Evolutionary conservation across 257 asterid genomes (phyloP).

Genomic region (Ocimum tenuiflorum): DNA sequence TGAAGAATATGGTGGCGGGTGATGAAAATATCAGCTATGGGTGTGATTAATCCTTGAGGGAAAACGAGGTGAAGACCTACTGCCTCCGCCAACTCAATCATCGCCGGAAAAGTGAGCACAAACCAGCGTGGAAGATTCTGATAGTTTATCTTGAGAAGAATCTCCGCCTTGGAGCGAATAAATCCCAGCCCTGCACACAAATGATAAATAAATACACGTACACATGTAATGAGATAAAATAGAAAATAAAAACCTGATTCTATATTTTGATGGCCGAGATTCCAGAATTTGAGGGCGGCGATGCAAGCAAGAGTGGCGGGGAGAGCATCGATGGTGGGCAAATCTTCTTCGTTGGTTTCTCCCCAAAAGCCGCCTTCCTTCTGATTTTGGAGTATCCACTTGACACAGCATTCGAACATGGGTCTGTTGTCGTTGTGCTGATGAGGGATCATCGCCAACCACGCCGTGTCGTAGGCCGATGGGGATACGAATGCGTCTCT

Average conservation of each 20-base stretch:
- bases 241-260: slow-evolving; percentile 25
- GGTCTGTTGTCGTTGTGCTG: slow-evolving; percentile 15
- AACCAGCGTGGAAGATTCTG: slow-evolving; percentile 41
- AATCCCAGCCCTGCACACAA: slow-evolving; percentile 32
- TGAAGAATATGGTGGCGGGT: slow-evolving; percentile 28
- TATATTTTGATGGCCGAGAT: slow-evolving; percentile 26
- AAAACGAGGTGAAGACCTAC: slow-evolving; percentile 23
- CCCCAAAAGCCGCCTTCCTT: slow-evolving; percentile 50
- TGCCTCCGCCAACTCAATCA: slow-evolving; percentile 35
- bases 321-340: slow-evolving; percentile 40
- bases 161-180: slow-evolving; percentile 25
- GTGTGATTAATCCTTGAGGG: background rate
- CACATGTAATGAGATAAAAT: no score
- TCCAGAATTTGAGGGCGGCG: slow-evolving; percentile 44
- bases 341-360: slow-evolving; percentile 16
- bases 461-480: slow-evolving; percentile 57
- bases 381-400: slow-evolving; percentile 48
- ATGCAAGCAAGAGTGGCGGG: slow-evolving; percentile 52
- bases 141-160: slow-evolving; percentile 18
- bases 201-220: no score
- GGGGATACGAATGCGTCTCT: slow-evolving; percentile 17
- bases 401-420: slow-evolving; percentile 35
- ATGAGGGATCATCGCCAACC: slow-evolving; percentile 54
- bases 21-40: slow-evolving; percentile 19
- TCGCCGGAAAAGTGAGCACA: slow-evolving; percentile 39